A percentile compares a stretch with the other conserved stretches of the same genome.
These are phyloP conservation scores for Fragaria iinumae DNA, from an alignment of 306 rosid genomes.

Conservation along the genomic window DNA sequence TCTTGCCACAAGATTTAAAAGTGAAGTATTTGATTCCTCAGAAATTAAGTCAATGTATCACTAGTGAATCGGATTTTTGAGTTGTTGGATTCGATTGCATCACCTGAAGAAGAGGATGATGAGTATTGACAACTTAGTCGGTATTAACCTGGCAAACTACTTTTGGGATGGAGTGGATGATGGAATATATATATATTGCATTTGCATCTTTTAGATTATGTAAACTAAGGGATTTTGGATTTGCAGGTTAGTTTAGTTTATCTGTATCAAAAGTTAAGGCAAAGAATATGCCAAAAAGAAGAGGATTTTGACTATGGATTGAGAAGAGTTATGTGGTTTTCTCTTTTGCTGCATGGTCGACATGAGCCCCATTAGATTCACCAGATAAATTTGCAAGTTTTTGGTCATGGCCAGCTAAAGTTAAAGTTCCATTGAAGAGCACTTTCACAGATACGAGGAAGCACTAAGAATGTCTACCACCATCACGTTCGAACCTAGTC, in stretches of 20 bases:
- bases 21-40: slow-evolving; percentile 18
- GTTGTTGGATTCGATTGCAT: slow-evolving; percentile 8
- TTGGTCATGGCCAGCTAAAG: too few relatives aligned
- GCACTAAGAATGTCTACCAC: neutral
- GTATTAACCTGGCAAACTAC: neutral
- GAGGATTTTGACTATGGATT: neutral
- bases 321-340: neutral
- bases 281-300: neutral
- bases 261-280: neutral
- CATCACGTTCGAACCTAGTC: neutral
- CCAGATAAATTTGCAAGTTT: too few relatives aligned
- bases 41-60: slow-evolving; percentile 15
- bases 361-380: too few relatives aligned
- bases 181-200: neutral
- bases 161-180: neutral
- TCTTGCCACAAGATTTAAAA: neutral
- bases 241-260: neutral
- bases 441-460: neutral
- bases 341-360: too few relatives aligned
- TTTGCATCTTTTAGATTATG: neutral
- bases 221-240: neutral
- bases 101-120: slow-evolving; percentile 2
- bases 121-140: neutral
- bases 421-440: neutral
- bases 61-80: slow-evolving; percentile 11